Evolutionary conservation across 495 filamentous ascomycete species (phyloP).

Genomic region (Neurospora terricola): DNA sequence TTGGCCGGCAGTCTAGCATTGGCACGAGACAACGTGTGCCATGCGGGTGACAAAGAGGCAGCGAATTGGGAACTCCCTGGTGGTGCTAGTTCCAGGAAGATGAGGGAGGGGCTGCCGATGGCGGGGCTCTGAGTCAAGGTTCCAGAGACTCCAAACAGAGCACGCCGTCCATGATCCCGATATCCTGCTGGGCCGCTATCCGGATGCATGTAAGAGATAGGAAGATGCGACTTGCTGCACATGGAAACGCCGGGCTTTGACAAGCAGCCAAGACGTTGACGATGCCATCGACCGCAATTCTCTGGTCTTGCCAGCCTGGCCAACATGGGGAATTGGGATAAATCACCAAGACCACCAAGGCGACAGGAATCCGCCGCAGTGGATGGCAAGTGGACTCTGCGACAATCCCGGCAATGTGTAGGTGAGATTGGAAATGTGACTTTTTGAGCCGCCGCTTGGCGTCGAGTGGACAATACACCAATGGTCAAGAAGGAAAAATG

Average conservation of each 20-base stretch:
- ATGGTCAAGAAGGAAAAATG: neutral
- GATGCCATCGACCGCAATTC: slow-evolving; percentile 3
- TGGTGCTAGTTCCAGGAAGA: slow-evolving; percentile 2
- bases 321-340: neutral
- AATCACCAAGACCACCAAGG: neutral
- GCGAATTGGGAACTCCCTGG: neutral
- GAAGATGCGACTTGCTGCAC: neutral
- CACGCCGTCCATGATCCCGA: neutral
- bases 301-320: neutral
- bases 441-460: neutral
- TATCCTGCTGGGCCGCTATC: neutral
- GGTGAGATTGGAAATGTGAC: neutral
- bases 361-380: neutral
- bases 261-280: neutral
- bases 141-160: neutral
- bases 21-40: slow-evolving; percentile 5
- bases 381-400: neutral
- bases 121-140: slow-evolving; percentile 15
- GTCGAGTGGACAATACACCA: neutral
- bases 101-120: slow-evolving; percentile 3
- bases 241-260: neutral
- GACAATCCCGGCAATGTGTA: neutral
- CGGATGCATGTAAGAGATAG: neutral
- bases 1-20: neutral
- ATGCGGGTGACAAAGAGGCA: neutral